Base-by-base conservation (phyloP, 176 grass and related monocot species). In the Themeda triandra region DNA sequence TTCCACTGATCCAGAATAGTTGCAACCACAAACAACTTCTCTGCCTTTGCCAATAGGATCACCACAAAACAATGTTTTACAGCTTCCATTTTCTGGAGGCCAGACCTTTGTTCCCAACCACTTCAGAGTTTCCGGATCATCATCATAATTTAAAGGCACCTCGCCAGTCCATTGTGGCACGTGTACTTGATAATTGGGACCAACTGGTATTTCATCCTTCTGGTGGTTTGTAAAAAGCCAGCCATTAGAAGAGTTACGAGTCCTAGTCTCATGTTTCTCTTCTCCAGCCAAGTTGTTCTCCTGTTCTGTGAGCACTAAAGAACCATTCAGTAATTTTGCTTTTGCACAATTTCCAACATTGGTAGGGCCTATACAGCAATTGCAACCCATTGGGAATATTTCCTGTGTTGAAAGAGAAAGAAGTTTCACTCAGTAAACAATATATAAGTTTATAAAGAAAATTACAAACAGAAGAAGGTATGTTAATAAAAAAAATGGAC, bases 21-120 rank as follows among this genome's bases (percentile, higher is more conserved):
- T 71, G 79, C 92, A 92, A 69, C 75, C 31, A 66, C 92, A 94
- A 49, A 17, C 4, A 86, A 31, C 69, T 77, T 92, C 30, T 89
- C 87, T 87, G 25, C 89, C 89, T 77, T 87, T 87, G 70, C 89
- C 89, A 67, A 94, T 82, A 75, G 33, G 74, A 59, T 79, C 53
- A 62, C 58, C 1, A 18, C 59, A 28, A 80, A 77, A 46, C 48
- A 30, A 54, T 58, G n/a, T 36, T 67, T 39, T 68, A 13, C 53
- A 63, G 8, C 83, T 73, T 27, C 54, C 78, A 85, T 87, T 89
- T 89, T 71, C 74, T 10, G 37, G 82, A 87, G 89, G 85, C 87
- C 89, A 94, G 66, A 87, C 48, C 54, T 59, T 80, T 83, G 89
- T 92, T 40, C 92, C 90, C 70, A 90, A 83, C 92, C 89, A 94